Evolutionary conservation across 768 basidiomycete species (phyloP).

Genomic region (Pleurotus platypus): DNA sequence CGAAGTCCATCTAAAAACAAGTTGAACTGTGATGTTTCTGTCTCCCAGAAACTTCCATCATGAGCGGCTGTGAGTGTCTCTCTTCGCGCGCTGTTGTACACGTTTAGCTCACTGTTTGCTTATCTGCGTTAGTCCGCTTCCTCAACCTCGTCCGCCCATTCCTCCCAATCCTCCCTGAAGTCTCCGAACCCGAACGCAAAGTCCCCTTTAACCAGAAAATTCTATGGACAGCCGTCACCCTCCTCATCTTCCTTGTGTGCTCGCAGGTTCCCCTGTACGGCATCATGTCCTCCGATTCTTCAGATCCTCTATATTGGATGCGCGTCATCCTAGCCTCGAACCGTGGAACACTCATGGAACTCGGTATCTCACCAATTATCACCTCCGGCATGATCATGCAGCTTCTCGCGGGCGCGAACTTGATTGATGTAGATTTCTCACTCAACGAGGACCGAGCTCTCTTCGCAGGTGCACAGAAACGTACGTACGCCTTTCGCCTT

Average conservation of each 20-base stretch:
- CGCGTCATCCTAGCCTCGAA: slow-evolving; percentile 98
- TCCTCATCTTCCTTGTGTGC: slow-evolving; percentile 99
- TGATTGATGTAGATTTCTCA: slow-evolving; percentile 96
- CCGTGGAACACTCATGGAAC: slow-evolving; percentile 98
- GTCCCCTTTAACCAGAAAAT: slow-evolving; percentile 99
- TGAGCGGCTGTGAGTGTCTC: slow-evolving; percentile 73
- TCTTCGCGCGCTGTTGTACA: slow-evolving; percentile 7
- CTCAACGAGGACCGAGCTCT: slow-evolving; percentile 96
- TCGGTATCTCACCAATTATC: slow-evolving; percentile 96
- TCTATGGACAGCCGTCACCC: slow-evolving; percentile 98
- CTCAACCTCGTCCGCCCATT: slow-evolving; percentile 98
- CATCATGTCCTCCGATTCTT: slow-evolving; percentile 99
- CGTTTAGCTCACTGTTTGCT: not conserved
- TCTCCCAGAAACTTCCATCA: slow-evolving; percentile 31
- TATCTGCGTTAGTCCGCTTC: slow-evolving; percentile 73
- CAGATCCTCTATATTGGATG: slow-evolving; percentile 99
- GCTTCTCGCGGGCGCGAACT: slow-evolving; percentile 92
- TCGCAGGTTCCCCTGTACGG: slow-evolving; percentile 99
- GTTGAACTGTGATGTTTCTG: slow-evolving; percentile 12
- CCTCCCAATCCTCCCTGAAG: slow-evolving; percentile 94
- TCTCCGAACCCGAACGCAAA: slow-evolving; percentile 96
- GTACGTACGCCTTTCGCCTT: slow-evolving; percentile 44
- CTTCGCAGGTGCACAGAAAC: slow-evolving; percentile 95
- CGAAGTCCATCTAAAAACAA: not conserved
- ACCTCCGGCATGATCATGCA: slow-evolving; percentile 99